Conservation (phyloP, 1,139 yeast genomes). For the Candida mesenterica region DNA sequence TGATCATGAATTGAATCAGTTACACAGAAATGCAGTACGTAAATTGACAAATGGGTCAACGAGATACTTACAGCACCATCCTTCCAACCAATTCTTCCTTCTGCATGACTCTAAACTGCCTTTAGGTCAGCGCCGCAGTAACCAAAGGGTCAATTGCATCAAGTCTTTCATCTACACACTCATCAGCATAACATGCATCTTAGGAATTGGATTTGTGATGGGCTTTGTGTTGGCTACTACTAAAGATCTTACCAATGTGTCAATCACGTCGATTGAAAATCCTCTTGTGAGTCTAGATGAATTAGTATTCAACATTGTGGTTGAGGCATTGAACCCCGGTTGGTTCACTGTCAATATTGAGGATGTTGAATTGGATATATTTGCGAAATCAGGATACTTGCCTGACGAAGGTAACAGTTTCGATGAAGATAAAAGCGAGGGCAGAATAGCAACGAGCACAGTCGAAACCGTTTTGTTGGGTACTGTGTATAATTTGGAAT, state of each 20-base stretch:
- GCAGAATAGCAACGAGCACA: constrained; percentile 18
- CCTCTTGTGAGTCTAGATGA: constrained; percentile 84
- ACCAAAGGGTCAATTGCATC: constrained; percentile 33
- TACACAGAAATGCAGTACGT: constrained; percentile 9
- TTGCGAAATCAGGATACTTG: constrained; percentile 72
- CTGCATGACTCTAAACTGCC: constrained; percentile 24
- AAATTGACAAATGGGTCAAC: constrained; percentile 11
- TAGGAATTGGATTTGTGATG: constrained; percentile 69
- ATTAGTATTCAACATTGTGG: constrained; percentile 71
- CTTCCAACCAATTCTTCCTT: constrained; percentile 25
- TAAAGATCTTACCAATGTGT: constrained; percentile 72
- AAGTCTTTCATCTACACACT: constrained; percentile 58
- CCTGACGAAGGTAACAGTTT: constrained; percentile 16
- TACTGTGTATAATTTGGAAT: constrained; percentile 60
- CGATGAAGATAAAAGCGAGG: constrained; percentile 3
- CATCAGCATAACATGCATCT: constrained; percentile 50
- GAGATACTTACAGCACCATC: constrained; percentile 16
- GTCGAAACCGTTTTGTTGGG: constrained; percentile 78
- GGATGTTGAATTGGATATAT: constrained; percentile 76
- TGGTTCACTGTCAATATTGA: constrained; percentile 64
- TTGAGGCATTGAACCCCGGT: constrained; percentile 87
- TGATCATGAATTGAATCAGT: constrained; percentile 4
- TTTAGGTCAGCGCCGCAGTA: constrained; percentile 13
- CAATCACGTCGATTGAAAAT: constrained; percentile 60
- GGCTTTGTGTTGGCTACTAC: constrained; percentile 88